Evolutionary conservation across 139 green algal genomes (phyloP), one percentile per base, ranked within the genome.

Genomic region (Tetradesmus lagerheimii): DNA sequence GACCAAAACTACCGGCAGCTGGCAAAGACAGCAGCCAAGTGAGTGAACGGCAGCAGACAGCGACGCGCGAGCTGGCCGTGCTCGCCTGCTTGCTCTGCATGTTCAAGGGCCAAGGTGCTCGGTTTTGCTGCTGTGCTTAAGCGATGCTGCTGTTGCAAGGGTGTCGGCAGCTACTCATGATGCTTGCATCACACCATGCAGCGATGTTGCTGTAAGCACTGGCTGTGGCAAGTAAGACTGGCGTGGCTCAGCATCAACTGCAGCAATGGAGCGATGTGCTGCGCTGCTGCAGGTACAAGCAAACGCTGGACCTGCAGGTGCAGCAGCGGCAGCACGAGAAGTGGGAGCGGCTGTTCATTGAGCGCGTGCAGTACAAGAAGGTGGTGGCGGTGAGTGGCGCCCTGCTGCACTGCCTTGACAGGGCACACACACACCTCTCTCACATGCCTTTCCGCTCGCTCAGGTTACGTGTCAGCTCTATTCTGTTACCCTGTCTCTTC

Each of bases 1-100:
- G 97, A 99, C 64, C 89, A 93, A 47, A 64, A 88, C 38, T 99
- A 99, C 93, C 94, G 94, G 45, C 95, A 94, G 79, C 94, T 96
- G 85, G 83, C 18, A 14, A 86, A 91, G 35, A 80, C 25, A 20
- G 64, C 64, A 29, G 62, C 38, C 62, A 88, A 88, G 82, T 87
- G 82, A 87, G 82, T 78, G 80, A 47, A 29, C 4, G 50, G 31
- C 23, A 71, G 57, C 57, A 3, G 15, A 71, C 23, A 57, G 11
- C 45, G 45, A 57, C 45, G 11, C 45, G 14, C 45, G 11, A 57
- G 14, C 11, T 31, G 64, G 8, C 29, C 11, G 64, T 16, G 25
- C 15, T 29, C 64, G 64, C 64, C 14, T 75, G 64, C 64, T 31
- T 31, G 64, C 64, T 75, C 14, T 57, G 45, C 45, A 57, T 9